Percentiles rank a stretch among this genome's conserved stretches.
Evolutionary conservation across 2,329 filamentous ascomycete genomes (phyloP).

Genomic region (Colletotrichum magnum): DNA sequence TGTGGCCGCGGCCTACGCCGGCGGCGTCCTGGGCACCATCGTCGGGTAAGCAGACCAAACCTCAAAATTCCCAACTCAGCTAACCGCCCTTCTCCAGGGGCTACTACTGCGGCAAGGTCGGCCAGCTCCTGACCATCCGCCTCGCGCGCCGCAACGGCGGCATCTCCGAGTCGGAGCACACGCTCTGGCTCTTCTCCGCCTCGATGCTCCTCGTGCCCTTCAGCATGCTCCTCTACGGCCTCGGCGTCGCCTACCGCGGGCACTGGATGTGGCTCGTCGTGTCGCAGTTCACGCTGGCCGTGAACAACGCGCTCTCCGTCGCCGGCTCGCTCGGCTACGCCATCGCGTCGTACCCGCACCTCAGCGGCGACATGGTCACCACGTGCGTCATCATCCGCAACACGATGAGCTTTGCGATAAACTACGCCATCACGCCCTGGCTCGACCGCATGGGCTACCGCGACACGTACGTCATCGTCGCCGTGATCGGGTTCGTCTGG

Average conservation of each 20-base stretch:
- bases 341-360: constrained; percentile 49
- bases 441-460: constrained; percentile 52
- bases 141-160: constrained; percentile 57
- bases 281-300: constrained; percentile 47
- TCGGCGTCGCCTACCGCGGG: constrained; percentile 48
- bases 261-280: constrained; percentile 51
- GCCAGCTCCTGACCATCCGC: constrained; percentile 55
- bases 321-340: constrained; percentile 47
- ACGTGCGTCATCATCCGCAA: constrained; percentile 53
- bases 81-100: constrained; percentile 6
- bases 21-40: constrained; percentile 57
- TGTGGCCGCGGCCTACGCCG: constrained; percentile 45
- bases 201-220: constrained; percentile 54
- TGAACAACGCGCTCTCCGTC: constrained; percentile 47
- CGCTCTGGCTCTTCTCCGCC: constrained; percentile 51
- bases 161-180: constrained; percentile 57
- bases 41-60: constrained; percentile 47
- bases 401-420: constrained; percentile 50
- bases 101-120: constrained; percentile 51
- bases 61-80: fast-evolving
- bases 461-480: constrained; percentile 54
- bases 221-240: constrained; percentile 59
- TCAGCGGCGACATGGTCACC: constrained; percentile 48
- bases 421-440: constrained; percentile 53
- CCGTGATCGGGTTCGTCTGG: constrained; percentile 53